Evolutionary conservation across 345 rosid species (phyloP).

Genomic region (Xanthoceras sorbifolium): DNA sequence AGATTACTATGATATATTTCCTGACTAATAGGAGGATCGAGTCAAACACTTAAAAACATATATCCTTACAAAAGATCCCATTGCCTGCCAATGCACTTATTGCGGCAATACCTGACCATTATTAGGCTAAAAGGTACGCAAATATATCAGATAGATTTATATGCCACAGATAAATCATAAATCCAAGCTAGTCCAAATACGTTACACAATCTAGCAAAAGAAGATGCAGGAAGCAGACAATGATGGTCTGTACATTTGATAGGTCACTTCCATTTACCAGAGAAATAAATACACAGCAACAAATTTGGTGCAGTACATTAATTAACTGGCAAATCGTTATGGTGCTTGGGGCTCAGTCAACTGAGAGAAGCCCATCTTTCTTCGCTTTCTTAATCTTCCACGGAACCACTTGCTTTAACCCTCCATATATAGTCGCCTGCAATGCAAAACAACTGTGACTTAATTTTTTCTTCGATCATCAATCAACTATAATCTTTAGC

Average conservation of each 20-base stretch:
- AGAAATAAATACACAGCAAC: constrained; percentile 3
- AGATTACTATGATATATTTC: not conserved
- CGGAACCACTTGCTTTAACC: constrained; percentile 69
- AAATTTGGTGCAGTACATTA: not conserved
- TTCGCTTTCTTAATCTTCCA: constrained; percentile 58
- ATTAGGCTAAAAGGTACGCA: not conserved
- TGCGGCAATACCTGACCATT: not conserved
- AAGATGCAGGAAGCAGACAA: not conserved
- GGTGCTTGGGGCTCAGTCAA: constrained; percentile 17
- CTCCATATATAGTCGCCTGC: constrained; percentile 62
- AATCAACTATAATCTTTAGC: not conserved
- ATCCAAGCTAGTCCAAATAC: not conserved
- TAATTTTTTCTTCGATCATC: not conserved
- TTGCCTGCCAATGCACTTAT: not conserved
- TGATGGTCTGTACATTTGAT: constrained; percentile 5
- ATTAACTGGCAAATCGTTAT: not conserved
- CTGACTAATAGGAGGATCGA: not conserved
- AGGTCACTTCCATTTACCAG: constrained; percentile 18
- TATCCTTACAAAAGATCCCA: not conserved
- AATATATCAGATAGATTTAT: not conserved
- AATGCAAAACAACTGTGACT: constrained; percentile 6
- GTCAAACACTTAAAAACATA: not conserved
- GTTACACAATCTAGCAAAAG: not conserved
- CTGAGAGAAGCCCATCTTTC: constrained; percentile 40
- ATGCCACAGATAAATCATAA: not conserved